Evolutionary conservation across 371 early-diverging fungal genomes (phyloP), one percentile per base, ranked within the genome.

Genomic region (Syncephalastrum racemosum): DNA sequence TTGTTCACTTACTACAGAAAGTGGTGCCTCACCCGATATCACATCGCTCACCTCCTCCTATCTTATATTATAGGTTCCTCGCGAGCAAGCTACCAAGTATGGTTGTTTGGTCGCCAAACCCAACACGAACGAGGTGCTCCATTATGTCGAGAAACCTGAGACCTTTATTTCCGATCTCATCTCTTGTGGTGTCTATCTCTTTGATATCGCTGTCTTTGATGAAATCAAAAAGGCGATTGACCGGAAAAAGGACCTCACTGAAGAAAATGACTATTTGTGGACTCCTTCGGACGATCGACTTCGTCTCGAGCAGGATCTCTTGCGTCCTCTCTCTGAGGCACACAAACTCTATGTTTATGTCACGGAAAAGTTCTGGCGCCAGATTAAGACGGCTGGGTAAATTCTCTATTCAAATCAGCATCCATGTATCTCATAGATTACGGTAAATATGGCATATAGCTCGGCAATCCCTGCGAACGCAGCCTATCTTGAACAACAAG

Each of bases 101-200:
- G 98, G 98, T 44, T 95, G 94, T 76, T 70, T 98, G 41, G 94
- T 96, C 12, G 84, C 91, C n/a, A 86, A 94, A 63, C 77, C 85
- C 10, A 88, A 87, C 39, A 92, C 90, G 13, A 73, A 85, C 47
- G 88, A 94, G 67, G 96, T 96, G 0, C 78, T 92, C 56, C 98
- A 98, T 74, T 98, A 96, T 71, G 98, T 96, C 27, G 97, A 98
- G 68, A 98, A 98, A 77, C 98, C 97, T 15, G 94, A 96, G 67
- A 83, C 93, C 0, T 95, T 93, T 65, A 84, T 98, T 60, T 93
- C 94, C 48, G 91, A 98, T 71, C 66, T 94, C 66, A 95, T 95
- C 63, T 92, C 93, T 19, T 94, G 96, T 54, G 98, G 97, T 64
- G 89, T 96, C 18, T 96, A 93, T 64, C 73, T 96, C 56, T 96